Percentiles rank a stretch among this genome's conserved stretches.
These are phyloP conservation scores for Meredithiella fracta DNA, from an alignment of 2,329 filamentous ascomycete genomes.

Conservation along the genomic window DNA sequence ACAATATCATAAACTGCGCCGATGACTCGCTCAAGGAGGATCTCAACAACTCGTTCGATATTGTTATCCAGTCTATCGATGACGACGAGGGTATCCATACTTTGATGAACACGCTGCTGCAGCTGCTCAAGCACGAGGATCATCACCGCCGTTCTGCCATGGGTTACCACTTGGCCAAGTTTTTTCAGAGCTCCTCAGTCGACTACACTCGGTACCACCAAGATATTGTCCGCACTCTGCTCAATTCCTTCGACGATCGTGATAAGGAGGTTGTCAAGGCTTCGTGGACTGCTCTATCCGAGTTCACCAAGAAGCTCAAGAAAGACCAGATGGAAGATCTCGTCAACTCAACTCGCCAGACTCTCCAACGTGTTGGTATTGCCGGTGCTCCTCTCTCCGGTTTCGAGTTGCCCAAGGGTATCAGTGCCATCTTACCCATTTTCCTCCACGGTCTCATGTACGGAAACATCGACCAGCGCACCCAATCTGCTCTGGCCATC, in stretches of 20 bases:
- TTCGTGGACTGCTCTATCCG: constrained; percentile 71
- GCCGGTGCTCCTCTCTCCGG: constrained; percentile 70
- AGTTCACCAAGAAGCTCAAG: constrained; percentile 73
- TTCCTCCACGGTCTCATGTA: constrained; percentile 98
- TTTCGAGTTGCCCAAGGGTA: constrained; percentile 87
- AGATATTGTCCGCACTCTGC: constrained; percentile 76
- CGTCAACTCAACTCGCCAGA: constrained; percentile 70
- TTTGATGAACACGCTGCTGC: constrained; percentile 82
- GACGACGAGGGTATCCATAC: constrained; percentile 93
- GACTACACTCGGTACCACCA: constrained; percentile 95
- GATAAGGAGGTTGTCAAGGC: constrained; percentile 75
- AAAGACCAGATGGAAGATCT: constrained; percentile 98
- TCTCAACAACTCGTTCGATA: constrained; percentile 68
- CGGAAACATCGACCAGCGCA: constrained; percentile 78
- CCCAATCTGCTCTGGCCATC: constrained; percentile 79
- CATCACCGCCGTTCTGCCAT: constrained; percentile 67
- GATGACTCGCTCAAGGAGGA: constrained; percentile 60
- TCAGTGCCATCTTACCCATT: constrained; percentile 88
- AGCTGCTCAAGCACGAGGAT: constrained; percentile 81
- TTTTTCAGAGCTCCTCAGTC: constrained; percentile 64
- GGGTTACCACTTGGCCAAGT: constrained; percentile 64
- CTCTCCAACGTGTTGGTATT: constrained; percentile 75
- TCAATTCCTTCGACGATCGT: constrained; percentile 81
- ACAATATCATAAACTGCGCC: constrained; percentile 65
- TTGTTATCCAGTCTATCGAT: constrained; percentile 80